Evolutionary conservation across 2,329 filamentous ascomycete species (phyloP), one percentile per base, ranked within the genome.

Genomic region (Ophiostoma ulmi): DNA sequence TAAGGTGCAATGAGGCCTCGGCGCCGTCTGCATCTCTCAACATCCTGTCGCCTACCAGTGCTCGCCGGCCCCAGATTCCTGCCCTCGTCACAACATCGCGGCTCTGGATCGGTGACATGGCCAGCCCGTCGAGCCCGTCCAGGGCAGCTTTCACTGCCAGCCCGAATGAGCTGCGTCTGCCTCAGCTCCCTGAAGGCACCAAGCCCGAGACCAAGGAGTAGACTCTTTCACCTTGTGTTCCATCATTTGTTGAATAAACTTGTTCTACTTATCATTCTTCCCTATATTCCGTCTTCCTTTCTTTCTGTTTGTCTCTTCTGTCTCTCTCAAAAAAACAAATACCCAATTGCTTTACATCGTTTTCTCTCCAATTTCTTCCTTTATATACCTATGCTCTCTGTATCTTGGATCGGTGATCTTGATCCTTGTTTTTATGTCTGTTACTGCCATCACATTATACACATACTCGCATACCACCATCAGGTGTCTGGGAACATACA

Each of bases 161-260:
- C 26, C 73, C 73, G 1, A 48, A 72, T 36, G 73, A 73, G n/a
- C 20, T 66, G 3, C 64, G 68, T 10, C 64, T 68, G n/a, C 70
- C 72, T 7, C 38, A 66, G 13, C 66, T 70, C 7, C 67, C 67
- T 10, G 66, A 66, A 20, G 17, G 31, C 7, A 69, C 39, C 20
- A 66, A 70, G 58, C 58, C 58, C 13, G 58, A 63, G 58, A 63
- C 26, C n/a, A 26, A 63, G 26, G 58, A 31, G 11, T 63, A 63
- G 58, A 14, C 14, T 58, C 35, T 67, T 26, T 55, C 31, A 31
- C 31, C 31, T 31, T 31, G 4, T 31, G 3, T 55, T 63, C 7
- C 26, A n/a, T 69, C 31, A 58, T 5, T 58, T 22, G 26, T 26
- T 26, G 52, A 10, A 58, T 58, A 58, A 26, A 22, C 10, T 26